Percentiles rank a stretch among this genome's conserved stretches.
phyloP scores from a whole-genome alignment of 257 asterid species.

The Catharanthus roseus region DNA sequence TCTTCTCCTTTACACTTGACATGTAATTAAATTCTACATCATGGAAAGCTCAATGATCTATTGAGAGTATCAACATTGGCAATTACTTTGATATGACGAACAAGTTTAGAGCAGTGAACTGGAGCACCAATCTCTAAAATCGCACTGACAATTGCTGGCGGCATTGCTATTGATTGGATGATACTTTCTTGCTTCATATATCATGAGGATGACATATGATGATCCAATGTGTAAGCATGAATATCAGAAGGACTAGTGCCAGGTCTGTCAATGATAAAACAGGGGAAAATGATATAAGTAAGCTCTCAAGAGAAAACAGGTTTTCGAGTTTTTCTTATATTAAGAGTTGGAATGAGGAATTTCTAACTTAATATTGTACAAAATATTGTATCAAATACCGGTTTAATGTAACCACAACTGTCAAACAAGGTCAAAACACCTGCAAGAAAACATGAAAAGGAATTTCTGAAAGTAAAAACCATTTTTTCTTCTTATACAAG shows the following conservation, averaged over 20 bases:
- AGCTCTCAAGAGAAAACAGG: not conserved
- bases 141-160: not conserved
- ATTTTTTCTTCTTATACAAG: not conserved
- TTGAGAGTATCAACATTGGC: too few species aligned
- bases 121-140: too few species aligned
- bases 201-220: slow-evolving; percentile 53
- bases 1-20: too few species aligned
- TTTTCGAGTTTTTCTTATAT: not conserved
- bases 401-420: too few species aligned
- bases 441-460: too few species aligned
- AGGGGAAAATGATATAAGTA: not conserved
- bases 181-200: not conserved
- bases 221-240: slow-evolving; percentile 65
- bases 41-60: not conserved
- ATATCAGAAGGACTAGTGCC: slow-evolving; percentile 91
- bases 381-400: too few species aligned
- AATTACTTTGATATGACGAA: too few species aligned
- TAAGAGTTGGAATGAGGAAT: not conserved
- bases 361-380: too few species aligned
- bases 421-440: too few species aligned
- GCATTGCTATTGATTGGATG: not conserved
- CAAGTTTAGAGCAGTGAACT: too few species aligned
- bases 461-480: not conserved
- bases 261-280: slow-evolving; percentile 53
- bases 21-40: not conserved